These are phyloP conservation scores for Euphorbia pulcherrima DNA, from an alignment of 345 rosid genomes.

Conservation along the genomic window DNA sequence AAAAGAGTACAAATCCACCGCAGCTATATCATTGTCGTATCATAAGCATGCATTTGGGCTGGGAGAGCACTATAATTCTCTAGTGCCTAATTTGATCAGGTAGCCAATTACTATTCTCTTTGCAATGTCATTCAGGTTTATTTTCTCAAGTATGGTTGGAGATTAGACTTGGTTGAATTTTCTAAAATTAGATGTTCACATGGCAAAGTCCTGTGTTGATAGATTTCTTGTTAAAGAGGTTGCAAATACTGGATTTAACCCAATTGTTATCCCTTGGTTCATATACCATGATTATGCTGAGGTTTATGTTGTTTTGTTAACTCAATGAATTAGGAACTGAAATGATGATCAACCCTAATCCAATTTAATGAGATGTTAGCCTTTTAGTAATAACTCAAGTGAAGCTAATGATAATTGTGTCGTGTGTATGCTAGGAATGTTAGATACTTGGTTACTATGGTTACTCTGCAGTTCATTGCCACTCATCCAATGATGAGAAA, in stretches of 20 bases:
- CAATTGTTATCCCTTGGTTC: not conserved
- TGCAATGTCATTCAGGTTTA: constrained; percentile 9
- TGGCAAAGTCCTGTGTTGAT: not conserved
- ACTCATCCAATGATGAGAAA: no score
- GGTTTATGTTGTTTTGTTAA: not conserved
- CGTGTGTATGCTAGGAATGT: no score
- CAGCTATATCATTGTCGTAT: constrained; percentile 44
- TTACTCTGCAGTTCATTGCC: no score
- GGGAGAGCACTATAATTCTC: constrained; percentile 65
- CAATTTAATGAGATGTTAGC: no score
- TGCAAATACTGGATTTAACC: not conserved
- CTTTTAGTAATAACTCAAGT: not conserved
- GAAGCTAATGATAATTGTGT: no score
- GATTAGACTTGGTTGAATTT: not conserved
- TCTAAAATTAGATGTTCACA: not conserved
- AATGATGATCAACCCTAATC: not conserved
- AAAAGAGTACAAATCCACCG: constrained; percentile 45
- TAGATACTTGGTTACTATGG: no score
- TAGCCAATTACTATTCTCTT: not conserved
- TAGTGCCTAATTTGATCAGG: constrained; percentile 31
- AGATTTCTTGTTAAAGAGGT: not conserved
- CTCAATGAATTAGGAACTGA: not conserved
- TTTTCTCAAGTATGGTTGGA: not conserved
- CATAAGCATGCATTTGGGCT: constrained; percentile 68
- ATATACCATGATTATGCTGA: not conserved